These are phyloP conservation scores for Trichophyton simii DNA, from an alignment of 2,329 filamentous ascomycete genomes.

Conservation along the genomic window DNA sequence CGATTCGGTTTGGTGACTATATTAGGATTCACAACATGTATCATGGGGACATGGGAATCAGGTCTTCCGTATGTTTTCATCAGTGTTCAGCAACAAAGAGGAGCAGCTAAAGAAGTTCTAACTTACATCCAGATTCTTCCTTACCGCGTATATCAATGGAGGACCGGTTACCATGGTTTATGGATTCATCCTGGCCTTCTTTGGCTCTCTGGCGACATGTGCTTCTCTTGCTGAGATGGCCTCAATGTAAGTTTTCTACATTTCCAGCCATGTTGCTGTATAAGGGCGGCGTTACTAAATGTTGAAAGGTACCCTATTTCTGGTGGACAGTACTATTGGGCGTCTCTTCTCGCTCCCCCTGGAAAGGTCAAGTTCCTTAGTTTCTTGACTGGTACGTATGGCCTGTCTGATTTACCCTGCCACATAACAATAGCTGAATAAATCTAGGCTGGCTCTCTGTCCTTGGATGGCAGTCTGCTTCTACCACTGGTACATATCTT, in stretches of 20 bases:
- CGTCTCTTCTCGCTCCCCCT: slow-evolving; percentile 34
- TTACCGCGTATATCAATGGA: slow-evolving; percentile 24
- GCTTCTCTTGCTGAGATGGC: slow-evolving; percentile 33
- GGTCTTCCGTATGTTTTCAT: not conserved
- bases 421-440: slow-evolving; percentile 16
- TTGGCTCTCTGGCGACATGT: slow-evolving; percentile 25
- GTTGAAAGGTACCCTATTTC: slow-evolving; percentile 28
- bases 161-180: slow-evolving; percentile 29
- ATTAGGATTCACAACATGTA: slow-evolving; percentile 3
- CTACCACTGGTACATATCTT: slow-evolving; percentile 17
- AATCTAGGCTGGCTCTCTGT: slow-evolving; percentile 21
- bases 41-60: slow-evolving; percentile 5
- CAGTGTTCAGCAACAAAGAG: not conserved
- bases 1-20: slow-evolving; percentile 4
- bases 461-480: slow-evolving; percentile 21
- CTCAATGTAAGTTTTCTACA: slow-evolving; percentile 27
- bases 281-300: not conserved
- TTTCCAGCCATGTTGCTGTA: not conserved
- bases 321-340: slow-evolving; percentile 32
- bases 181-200: slow-evolving; percentile 24
- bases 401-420: slow-evolving; percentile 16
- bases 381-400: slow-evolving; percentile 23
- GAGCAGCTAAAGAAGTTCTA: not conserved
- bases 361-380: slow-evolving; percentile 33
- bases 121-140: slow-evolving; percentile 15